Percentiles rank a stretch among this genome's conserved stretches.
phyloP scores from a whole-genome alignment of 1,139 yeast species.

The Geotrichum australiense region DNA sequence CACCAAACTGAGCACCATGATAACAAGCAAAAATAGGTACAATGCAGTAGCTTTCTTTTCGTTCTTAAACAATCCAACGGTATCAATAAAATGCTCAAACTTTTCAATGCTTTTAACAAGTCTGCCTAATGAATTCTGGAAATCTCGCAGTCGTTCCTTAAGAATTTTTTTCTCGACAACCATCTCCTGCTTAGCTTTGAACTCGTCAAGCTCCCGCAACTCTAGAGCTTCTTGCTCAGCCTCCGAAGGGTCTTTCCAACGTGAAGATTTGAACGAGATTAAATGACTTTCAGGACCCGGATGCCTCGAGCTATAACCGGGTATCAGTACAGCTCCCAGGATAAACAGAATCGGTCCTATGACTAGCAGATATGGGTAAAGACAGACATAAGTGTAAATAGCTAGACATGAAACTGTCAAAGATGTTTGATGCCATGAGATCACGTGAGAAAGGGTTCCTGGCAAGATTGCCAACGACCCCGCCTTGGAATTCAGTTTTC shows the following conservation, averaged over 20 bases:
- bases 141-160: constrained; percentile 50
- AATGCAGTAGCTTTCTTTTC: constrained; percentile 58
- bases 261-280: constrained; percentile 18
- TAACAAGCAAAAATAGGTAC: constrained; percentile 42
- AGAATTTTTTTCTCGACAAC: constrained; percentile 22
- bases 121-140: constrained; percentile 56
- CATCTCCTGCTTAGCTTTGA: constrained; percentile 5
- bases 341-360: constrained; percentile 56
- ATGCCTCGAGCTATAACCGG: constrained; percentile 66
- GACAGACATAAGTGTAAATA: constrained; percentile 33
- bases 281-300: constrained; percentile 31
- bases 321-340: constrained; percentile 55
- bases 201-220: constrained; percentile 9
- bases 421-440: constrained; percentile 19
- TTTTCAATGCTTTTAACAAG: constrained; percentile 46
- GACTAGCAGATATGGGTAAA: constrained; percentile 64
- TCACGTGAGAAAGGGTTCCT: constrained; percentile 11
- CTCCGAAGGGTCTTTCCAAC: constrained; percentile 5
- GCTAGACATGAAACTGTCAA: constrained; percentile 31
- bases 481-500: constrained; percentile 16
- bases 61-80: constrained; percentile 66
- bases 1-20: constrained; percentile 40
- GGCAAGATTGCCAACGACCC: constrained; percentile 12
- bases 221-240: constrained; percentile 9
- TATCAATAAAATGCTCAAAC: constrained; percentile 51